These are phyloP conservation scores for Blastocystis hominis DNA, from an alignment of 352 stramenopile genomes.

Conservation along the genomic window DNA sequence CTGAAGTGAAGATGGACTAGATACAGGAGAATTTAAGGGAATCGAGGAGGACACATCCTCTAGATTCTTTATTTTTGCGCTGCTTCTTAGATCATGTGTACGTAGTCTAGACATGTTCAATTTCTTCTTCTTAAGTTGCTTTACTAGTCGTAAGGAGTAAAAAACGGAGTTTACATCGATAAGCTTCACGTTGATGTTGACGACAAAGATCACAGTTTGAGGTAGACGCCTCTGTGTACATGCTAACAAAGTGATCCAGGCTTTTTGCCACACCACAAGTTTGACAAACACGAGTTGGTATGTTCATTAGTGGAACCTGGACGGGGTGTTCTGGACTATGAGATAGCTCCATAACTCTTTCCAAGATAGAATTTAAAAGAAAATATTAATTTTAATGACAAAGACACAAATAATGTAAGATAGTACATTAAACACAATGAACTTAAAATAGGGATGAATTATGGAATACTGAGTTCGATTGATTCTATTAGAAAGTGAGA, in stretches of 20 bases:
- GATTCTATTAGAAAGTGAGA: too few relatives aligned
- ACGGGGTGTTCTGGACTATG: neutral
- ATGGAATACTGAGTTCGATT: too few relatives aligned
- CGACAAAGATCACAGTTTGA: neutral
- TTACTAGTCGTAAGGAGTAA: neutral
- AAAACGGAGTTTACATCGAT: neutral
- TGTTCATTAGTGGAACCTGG: neutral
- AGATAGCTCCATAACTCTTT: neutral
- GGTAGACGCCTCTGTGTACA: conserved; percentile 3
- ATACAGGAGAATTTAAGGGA: too few relatives aligned
- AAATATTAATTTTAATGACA: neutral
- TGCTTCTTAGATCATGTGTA: neutral
- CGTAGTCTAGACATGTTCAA: neutral
- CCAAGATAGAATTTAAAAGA: neutral
- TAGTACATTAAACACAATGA: neutral
- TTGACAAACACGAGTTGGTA: conserved; percentile 9
- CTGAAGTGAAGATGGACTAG: too few relatives aligned
- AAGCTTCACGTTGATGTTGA: neutral
- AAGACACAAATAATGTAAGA: neutral
- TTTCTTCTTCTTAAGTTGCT: conserved; percentile 14
- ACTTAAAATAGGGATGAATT: neutral
- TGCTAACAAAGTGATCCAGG: conserved; percentile 11
- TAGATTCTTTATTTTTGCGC: neutral
- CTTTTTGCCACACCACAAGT: neutral
- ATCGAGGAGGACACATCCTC: too few relatives aligned